Base-by-base conservation (phyloP, 257 asterid genomes). In the Linderniella brevidens region DNA sequence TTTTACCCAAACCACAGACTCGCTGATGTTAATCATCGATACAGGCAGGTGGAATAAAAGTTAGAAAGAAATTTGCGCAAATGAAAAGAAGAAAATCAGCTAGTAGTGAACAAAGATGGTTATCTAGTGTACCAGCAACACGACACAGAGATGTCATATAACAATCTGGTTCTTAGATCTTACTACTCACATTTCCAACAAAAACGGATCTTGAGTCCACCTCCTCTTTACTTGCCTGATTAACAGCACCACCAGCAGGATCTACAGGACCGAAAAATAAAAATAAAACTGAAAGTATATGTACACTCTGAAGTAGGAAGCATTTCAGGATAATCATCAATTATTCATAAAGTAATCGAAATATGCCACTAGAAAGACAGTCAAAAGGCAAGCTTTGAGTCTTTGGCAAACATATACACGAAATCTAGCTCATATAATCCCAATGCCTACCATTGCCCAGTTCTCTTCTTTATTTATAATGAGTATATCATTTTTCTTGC, bases 161-260 rank as follows among this genome's bases (percentile, higher is more conserved):
- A 25, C 32, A 25, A 25, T 25, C 32, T 25, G 32, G 32, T 11
- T 8, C 15, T 14, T 5, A 42, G 16, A 60, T 40, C 7, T 41
- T 10, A 19, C 17, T 58, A 58, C 97, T 83, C 70, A 87, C 97
- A 68, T 87, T 87, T 61, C 97, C 97, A 56, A 87, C 97, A 75
- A 55, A 87, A 54, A 80, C 73, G 13, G 97, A 87, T 44, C 97
- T 74, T 17, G 79, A 49, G 64, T 87, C 97, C 41, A 87, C 79
- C 66, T 87, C 97, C 64, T 79, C 95, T 59, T 54, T 68, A 65
- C 66, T 80, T 62, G 88, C 95, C 63, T 74, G 86, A 36, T 83
- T 66, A 46, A 93, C 86, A 61, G 92, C 86, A 41, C 79, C 72
- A 58, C 59, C 69, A 40, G 85, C 83, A 48, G 97, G 92, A 65